Percentiles rank a stretch among this genome's conserved stretches.
These are phyloP conservation scores for Trichocladium uniseriatum DNA, from an alignment of 495 filamentous ascomycete genomes.

Conservation along the genomic window DNA sequence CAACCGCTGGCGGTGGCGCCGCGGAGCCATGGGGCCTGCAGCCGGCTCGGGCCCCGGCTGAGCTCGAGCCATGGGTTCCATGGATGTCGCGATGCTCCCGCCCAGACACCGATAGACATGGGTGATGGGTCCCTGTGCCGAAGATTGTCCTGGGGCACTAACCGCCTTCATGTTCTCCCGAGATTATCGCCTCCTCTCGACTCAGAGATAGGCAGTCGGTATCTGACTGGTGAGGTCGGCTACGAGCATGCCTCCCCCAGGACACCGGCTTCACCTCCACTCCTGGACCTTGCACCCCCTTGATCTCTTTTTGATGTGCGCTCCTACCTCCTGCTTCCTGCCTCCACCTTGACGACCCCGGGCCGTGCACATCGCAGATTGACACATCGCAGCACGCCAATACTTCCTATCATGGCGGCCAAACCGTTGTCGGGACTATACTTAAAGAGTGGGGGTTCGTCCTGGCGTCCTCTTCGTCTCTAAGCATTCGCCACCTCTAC, in stretches of 20 bases:
- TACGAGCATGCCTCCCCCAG: conserved; percentile 14
- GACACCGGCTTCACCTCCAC: conserved; percentile 16
- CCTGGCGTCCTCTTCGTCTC: conserved; percentile 10
- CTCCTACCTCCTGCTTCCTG: conserved; percentile 1
- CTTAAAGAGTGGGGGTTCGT: conserved; percentile 24
- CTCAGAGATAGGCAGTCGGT: conserved; percentile 28
- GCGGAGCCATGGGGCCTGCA: no score
- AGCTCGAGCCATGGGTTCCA: conserved; percentile 8
- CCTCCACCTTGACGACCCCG: conserved; percentile 11
- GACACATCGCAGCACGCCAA: conserved; percentile 25
- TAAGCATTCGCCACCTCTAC: conserved; percentile 9
- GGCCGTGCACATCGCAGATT: conserved; percentile 20
- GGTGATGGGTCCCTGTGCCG: conserved; percentile 23
- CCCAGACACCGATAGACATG: conserved; percentile 22
- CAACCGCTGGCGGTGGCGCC: no score
- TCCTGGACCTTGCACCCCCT: conserved; percentile 17
- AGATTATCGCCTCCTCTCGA: conserved; percentile 22
- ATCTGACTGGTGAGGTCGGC: conserved; percentile 25
- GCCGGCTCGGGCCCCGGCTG: conserved; percentile 15
- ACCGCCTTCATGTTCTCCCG: conserved; percentile 25
- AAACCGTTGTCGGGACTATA: conserved; percentile 25
- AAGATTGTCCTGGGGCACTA: conserved; percentile 21
- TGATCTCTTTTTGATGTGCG: conserved; percentile 8
- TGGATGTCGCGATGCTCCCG: conserved; percentile 21
- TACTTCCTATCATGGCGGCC: conserved; percentile 21